Evolutionary conservation across 371 early-diverging fungal genomes (phyloP).

Genomic region (Mucor plumbeus): DNA sequence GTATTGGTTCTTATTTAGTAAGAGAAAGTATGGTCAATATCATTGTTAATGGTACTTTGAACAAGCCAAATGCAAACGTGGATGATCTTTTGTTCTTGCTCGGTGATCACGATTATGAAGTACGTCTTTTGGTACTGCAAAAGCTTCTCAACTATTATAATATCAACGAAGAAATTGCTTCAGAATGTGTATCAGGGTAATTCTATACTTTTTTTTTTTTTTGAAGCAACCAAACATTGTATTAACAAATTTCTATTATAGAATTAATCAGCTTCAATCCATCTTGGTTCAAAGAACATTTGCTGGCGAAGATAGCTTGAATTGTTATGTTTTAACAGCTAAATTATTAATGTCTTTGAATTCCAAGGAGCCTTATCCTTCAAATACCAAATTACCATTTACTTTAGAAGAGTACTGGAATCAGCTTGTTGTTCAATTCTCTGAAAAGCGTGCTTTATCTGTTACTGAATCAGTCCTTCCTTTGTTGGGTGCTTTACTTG

Average conservation of each 20-base stretch:
- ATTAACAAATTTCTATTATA: conserved; percentile 15
- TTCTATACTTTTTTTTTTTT: neutral
- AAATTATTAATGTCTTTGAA: conserved; percentile 43
- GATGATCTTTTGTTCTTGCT: conserved; percentile 34
- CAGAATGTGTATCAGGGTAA: neutral
- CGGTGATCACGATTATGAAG: conserved; percentile 61
- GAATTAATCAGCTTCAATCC: conserved; percentile 37
- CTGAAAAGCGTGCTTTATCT: conserved; percentile 35
- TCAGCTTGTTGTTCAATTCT: conserved; percentile 37
- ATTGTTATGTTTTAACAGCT: conserved; percentile 59
- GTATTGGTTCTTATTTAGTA: conserved; percentile 54
- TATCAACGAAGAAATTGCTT: neutral
- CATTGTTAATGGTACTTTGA: conserved; percentile 39
- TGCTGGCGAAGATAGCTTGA: conserved; percentile 54
- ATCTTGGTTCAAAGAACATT: conserved; percentile 55
- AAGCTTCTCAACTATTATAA: conserved; percentile 34
- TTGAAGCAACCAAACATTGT: neutral
- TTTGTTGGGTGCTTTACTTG: conserved; percentile 46
- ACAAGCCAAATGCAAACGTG: conserved; percentile 18
- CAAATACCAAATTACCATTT: conserved; percentile 28
- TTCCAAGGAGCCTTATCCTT: conserved; percentile 44
- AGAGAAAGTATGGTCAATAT: conserved; percentile 54
- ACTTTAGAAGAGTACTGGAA: conserved; percentile 48
- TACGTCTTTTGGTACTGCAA: conserved; percentile 58
- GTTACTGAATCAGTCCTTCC: conserved; percentile 52